phyloP scores from a whole-genome alignment of 805 yeast genomes.

The Zygotorulaspora sp. region DNA sequence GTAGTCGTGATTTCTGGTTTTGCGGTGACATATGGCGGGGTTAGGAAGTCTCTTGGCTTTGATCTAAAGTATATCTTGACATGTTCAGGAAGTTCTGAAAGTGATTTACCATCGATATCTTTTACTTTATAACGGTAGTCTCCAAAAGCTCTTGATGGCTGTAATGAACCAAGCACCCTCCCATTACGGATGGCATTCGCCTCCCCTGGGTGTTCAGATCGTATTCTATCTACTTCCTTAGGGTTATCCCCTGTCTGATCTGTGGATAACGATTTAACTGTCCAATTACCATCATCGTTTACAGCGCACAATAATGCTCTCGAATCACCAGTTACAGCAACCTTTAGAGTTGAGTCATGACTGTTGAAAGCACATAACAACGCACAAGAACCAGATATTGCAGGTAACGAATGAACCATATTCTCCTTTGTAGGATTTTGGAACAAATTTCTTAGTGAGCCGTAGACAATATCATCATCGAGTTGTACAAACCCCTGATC shows the following conservation, averaged over 20 bases:
- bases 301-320: conserved; percentile 82
- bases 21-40: conserved; percentile 98
- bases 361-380: conserved; percentile 83
- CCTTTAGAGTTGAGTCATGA: conserved; percentile 61
- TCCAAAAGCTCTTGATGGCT: conserved; percentile 95
- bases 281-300: conserved; percentile 67
- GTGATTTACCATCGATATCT: conserved; percentile 39
- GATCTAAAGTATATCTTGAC: conserved; percentile 79
- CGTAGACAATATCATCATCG: conserved; percentile 81
- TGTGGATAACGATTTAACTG: conserved; percentile 75
- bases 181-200: conserved; percentile 80
- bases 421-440: conserved; percentile 57
- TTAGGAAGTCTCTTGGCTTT: conserved; percentile 61
- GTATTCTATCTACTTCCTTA: conserved; percentile 76
- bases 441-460: conserved; percentile 65
- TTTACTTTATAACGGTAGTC: conserved; percentile 92
- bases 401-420: conserved; percentile 74
- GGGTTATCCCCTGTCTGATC: conserved; percentile 95
- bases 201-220: conserved; percentile 88
- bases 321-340: conserved; percentile 96
- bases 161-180: conserved; percentile 85
- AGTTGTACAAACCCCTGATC: conserved; percentile 73
- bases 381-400: conserved; percentile 93
- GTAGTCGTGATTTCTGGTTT: conserved; percentile 88
- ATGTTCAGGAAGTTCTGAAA: conserved; percentile 65